Base-by-base conservation (phyloP, 2,329 filamentous ascomycete species). In the Colletotrichum sp. region DNA sequence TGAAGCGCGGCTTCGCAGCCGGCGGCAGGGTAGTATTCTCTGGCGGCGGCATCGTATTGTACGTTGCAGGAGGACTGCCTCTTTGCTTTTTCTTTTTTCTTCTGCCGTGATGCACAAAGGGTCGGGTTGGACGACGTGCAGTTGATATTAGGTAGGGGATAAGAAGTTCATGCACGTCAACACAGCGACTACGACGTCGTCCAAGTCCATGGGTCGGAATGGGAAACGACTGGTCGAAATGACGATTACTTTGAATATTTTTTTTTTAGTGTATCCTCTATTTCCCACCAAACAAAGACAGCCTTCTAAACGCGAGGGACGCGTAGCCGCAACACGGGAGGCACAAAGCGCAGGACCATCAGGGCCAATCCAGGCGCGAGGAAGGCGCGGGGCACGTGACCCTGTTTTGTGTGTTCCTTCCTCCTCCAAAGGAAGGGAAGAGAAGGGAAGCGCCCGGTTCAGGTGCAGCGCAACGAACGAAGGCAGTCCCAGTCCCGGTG, bases 1-100 rank as follows among this genome's bases (percentile, higher is more conserved):
- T 83, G 80, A 85, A 83, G 43, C 80, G 82, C 27, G 89, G 88
- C 65, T 87, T 81, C 25, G 87, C 85, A 36, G 85, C 83, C 75
- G 80, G 84, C 72, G 82, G 77, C 1, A 81, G 77, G 28, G 58
- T 7, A 12, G 77, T 65, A 66, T 48, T 61, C 25, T 67, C 69
- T 12, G 67, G 65, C 36, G 70, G 22, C 30, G 64, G 69, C 73
- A 73, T 75, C n/a, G 8, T 25, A 13, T 9, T 30, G 64, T 22
- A 15, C 28, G 22, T n/a, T n/a, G 34, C 10, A 15, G 71, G 15
- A 36, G 32, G 43, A 13, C n/a, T 6, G 18, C 32, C 25, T 32
- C 9, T 30, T 34, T 30, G 13, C 60, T 34, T 30, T 61, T n/a
- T 34, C 22, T 18, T 43, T 27, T 60, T 66, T 66, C 16, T 32